These are phyloP conservation scores for Nicotiana tomentosiformis DNA, from an alignment of 257 asterid species.

Conservation along the genomic window DNA sequence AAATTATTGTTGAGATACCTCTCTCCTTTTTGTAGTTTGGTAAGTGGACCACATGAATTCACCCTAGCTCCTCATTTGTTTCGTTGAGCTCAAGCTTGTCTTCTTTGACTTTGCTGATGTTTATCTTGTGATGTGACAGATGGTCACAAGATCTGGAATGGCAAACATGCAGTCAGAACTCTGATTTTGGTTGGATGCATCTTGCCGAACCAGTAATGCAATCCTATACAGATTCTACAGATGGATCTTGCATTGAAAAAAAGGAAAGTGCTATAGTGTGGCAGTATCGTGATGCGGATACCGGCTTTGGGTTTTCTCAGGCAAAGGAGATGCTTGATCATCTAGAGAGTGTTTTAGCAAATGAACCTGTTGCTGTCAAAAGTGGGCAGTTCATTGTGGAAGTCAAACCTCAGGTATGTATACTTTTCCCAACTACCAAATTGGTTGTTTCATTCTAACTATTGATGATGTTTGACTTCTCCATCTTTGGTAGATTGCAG, in stretches of 20 bases:
- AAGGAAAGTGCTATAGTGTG: slow-evolving; percentile 89
- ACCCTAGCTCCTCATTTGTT: background rate
- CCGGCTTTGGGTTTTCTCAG: slow-evolving; percentile 77
- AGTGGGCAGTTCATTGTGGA: slow-evolving; percentile 90
- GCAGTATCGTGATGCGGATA: slow-evolving; percentile 89
- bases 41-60: background rate
- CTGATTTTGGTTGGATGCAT: slow-evolving; percentile 88
- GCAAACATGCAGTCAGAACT: slow-evolving; percentile 56
- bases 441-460: background rate
- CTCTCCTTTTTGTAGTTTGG: background rate
- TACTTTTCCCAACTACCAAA: background rate
- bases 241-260: slow-evolving; percentile 75
- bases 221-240: slow-evolving; percentile 85
- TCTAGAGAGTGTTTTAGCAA: slow-evolving; percentile 85
- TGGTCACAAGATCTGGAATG: slow-evolving; percentile 71
- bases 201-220: slow-evolving; percentile 88
- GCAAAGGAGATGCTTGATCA: slow-evolving; percentile 94
- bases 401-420: slow-evolving; percentile 84
- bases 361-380: slow-evolving; percentile 90
- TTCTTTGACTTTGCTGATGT: background rate
- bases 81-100: background rate
- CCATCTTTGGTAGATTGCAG: background rate
- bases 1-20: background rate
- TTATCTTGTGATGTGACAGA: slow-evolving; percentile 30
- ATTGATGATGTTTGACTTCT: background rate